Evolutionary conservation across 2,329 filamentous ascomycete genomes (phyloP), one percentile per base, ranked within the genome.

Genomic region (Alternaria conjuncta): DNA sequence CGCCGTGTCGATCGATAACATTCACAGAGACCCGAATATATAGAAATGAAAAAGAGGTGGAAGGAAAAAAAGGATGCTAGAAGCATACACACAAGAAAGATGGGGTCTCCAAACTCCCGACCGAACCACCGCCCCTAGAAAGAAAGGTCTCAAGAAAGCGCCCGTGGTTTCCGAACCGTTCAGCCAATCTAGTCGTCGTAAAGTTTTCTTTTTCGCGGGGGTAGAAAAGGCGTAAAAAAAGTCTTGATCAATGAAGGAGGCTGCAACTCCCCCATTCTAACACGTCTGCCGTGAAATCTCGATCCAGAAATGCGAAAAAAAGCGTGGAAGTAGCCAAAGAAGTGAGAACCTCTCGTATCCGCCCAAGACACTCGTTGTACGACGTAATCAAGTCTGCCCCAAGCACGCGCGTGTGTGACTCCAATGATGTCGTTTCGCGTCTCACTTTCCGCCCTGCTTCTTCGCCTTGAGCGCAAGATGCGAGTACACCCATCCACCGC

Each of bases 401-500:
- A 41, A 41, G 36, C 9, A 23, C 12, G 44, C 30, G 28, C 36
- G 13, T 13, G 13, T 12, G 18, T 36, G 43, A 36, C 23, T 15
- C 26, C 18, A 5, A 26, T 10, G 5, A 32, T 30, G 13, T 28
- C 25, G 30, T 23, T n/a, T 18, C 60, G 55, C 55, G 12, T 50
- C 41, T 72, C 73, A 73, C 58, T 74, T 73, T 49, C 68, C 68
- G 21, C 68, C 70, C 61, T 76, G 71, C 68, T 76, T 73, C 68
- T 78, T 79, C 44, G 76, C 76, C 61, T 78, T 78, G 61, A 80
- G 67, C 15, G 77, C 75, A 53, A 81, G 66, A 65, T 83, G 82
- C 41, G 81, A 82, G 74, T 84, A 84, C 20, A 83, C 75, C 70
- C 81, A 83, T 41, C 81, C 82, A 26, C 82, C 82, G 12, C 82